Percentiles rank a stretch among this genome's conserved stretches.
phyloP scores from a whole-genome alignment of 306 rosid genomes.

The Trifolium subterraneum region DNA sequence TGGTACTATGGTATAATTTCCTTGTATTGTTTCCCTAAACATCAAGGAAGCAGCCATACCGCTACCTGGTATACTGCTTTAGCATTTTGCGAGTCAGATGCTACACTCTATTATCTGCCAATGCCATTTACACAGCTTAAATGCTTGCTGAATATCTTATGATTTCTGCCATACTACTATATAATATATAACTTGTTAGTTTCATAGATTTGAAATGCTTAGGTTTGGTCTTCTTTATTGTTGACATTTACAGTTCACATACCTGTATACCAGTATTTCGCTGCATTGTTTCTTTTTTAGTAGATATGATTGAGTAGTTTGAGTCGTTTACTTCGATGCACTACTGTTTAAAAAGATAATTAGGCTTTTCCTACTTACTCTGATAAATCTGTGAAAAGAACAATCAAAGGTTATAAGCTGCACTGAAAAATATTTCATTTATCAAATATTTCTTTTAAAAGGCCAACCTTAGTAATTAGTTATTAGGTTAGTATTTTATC shows the following conservation, averaged over 20 bases:
- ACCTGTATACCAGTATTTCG: not conserved
- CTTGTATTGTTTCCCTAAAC: too few relatives aligned
- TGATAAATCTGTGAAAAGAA: too few relatives aligned
- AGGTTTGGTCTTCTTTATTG: constrained; percentile 3
- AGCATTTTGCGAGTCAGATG: too few relatives aligned
- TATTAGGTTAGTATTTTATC: too few relatives aligned
- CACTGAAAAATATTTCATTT: too few relatives aligned
- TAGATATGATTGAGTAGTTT: constrained; percentile 1
- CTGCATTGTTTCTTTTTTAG: not conserved
- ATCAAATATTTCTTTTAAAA: too few relatives aligned
- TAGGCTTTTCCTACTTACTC: not conserved
- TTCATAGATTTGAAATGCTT: constrained; percentile 15
- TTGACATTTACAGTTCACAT: not conserved
- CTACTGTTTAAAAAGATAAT: not conserved
- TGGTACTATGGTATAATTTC: not conserved
- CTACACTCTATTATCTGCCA: too few relatives aligned
- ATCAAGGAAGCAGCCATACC: too few relatives aligned
- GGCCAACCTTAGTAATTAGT: too few relatives aligned
- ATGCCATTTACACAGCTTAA: not conserved
- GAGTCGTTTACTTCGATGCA: constrained; percentile 27
- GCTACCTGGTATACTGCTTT: too few relatives aligned
- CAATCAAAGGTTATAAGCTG: too few relatives aligned
- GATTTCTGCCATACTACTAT: not conserved
- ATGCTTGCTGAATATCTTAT: not conserved
- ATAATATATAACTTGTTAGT: not conserved